Conservation (phyloP, 345 rosid genomes). For the Eucalyptus camaldulensis region DNA sequence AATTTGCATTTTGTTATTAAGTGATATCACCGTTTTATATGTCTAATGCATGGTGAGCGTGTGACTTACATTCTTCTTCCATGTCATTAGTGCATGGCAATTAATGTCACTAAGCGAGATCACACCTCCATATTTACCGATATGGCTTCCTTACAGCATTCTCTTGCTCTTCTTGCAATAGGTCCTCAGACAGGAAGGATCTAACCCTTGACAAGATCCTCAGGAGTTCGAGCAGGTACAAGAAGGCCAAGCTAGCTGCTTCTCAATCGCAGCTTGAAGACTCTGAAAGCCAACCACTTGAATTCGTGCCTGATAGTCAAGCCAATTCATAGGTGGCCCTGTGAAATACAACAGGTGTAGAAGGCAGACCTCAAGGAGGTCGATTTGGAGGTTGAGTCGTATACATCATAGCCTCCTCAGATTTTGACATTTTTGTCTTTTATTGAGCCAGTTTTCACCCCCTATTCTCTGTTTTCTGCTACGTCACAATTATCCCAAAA, state of each 20-base stretch:
- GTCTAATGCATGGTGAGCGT: neutral
- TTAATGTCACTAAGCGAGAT: neutral
- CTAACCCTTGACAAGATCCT: conserved; percentile 25
- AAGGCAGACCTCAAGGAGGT: neutral
- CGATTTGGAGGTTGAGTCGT: neutral
- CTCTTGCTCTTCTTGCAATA: neutral
- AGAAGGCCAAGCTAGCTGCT: conserved; percentile 37
- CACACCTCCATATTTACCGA: neutral
- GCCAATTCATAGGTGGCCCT: neutral
- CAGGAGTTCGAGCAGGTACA: conserved; percentile 40
- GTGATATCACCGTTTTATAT: neutral
- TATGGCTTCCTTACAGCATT: neutral
- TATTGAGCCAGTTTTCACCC: neutral
- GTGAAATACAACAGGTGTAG: neutral
- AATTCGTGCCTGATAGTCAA: conserved; percentile 44
- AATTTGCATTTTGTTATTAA: neutral
- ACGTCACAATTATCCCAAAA: neutral
- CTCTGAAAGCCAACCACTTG: conserved; percentile 25
- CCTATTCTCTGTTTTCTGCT: neutral
- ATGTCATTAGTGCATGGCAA: neutral
- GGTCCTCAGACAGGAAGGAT: conserved; percentile 7
- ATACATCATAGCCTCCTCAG: neutral
- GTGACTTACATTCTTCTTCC: neutral
- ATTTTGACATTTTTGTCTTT: neutral
- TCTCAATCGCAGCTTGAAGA: conserved; percentile 22